Base-by-base conservation (phyloP, 1,284 basidiomycete species). In the Takashimella tepidaria region DNA sequence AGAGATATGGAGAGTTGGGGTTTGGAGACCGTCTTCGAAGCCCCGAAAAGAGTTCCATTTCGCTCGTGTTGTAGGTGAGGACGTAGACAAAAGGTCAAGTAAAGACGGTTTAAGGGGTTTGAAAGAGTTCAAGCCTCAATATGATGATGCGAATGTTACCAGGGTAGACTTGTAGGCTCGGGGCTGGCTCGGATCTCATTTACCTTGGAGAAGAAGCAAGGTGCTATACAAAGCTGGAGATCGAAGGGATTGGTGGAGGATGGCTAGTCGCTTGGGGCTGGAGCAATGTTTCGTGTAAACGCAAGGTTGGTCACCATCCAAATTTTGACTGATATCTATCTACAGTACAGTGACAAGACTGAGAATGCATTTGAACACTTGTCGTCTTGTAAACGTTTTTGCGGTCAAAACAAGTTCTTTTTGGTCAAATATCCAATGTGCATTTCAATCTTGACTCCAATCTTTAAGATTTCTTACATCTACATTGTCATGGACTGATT, bases 11-110 rank as follows among this genome's bases (percentile, higher is more conserved):
- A 11, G 62, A 62, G 51, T 62, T 60, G 12, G 62, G 62, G 40
- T 64, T 64, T 5, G 62, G 62, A 5, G 62, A 64, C 16, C 62
- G 54, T 20, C 58, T 46, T 45, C 60, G 47, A n/a, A 64, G 53
- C 10, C 62, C 62, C 13, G 8, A 8, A 16, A 37, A 37, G 31
- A 37, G 31, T 8, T 37, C 31, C 31, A 37, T 37, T 16, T 37
- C n/a, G n/a, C n/a, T n/a, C n/a, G n/a, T n/a, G n/a, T n/a, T n/a
- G n/a, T n/a, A n/a, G n/a, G n/a, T n/a, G n/a, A n/a, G n/a, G n/a
- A n/a, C n/a, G n/a, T n/a, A n/a, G 53, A 25, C 21, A 41, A n/a
- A n/a, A n/a, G 44, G 42, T 61, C 54, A 20, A 45, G 40, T 20
- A 54, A 49, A 44, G 53, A 13, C 48, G 27, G 42, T 45, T 19